Evolutionary conservation across 768 basidiomycete species (phyloP).

Genomic region (Serendipita sp.): DNA sequence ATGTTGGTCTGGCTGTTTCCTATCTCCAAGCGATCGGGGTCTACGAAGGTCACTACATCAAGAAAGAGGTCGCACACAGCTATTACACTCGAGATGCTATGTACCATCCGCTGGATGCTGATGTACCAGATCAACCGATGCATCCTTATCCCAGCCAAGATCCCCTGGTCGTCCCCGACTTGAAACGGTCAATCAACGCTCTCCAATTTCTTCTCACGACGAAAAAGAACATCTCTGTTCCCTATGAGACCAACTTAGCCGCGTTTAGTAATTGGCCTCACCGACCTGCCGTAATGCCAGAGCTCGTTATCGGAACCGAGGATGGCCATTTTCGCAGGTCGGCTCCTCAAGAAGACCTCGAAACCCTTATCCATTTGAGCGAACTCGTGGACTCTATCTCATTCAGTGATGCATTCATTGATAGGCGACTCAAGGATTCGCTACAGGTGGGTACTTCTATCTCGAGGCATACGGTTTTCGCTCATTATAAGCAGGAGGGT

Average conservation of each 20-base stretch:
- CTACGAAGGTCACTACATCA: slow-evolving; percentile 35
- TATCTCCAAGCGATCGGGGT: slow-evolving; percentile 53
- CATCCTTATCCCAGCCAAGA: slow-evolving; percentile 20
- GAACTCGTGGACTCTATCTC: slow-evolving; percentile 32
- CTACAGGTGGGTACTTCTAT: slow-evolving; percentile 25
- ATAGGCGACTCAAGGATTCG: slow-evolving; percentile 20
- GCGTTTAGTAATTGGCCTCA: background rate
- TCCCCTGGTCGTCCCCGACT: slow-evolving; percentile 29
- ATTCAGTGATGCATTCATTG: slow-evolving; percentile 36
- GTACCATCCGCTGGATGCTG: slow-evolving; percentile 13
- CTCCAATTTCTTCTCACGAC: slow-evolving; percentile 31
- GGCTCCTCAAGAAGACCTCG: slow-evolving; percentile 10
- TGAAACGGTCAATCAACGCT: slow-evolving; percentile 45
- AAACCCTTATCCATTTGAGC: slow-evolving; percentile 12
- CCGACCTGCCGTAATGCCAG: background rate
- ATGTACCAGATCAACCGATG: slow-evolving; percentile 22
- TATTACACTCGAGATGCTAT: slow-evolving; percentile 27
- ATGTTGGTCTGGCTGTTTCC: slow-evolving; percentile 35
- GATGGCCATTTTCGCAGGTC: background rate
- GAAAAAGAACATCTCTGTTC: background rate
- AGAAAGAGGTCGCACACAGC: slow-evolving; percentile 26
- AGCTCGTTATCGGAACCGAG: background rate
- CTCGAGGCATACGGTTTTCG: background rate
- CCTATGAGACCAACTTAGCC: background rate
- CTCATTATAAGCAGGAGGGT: slow-evolving; percentile 12